These are phyloP conservation scores for Quercus glauca DNA, from an alignment of 306 rosid genomes.

Conservation along the genomic window DNA sequence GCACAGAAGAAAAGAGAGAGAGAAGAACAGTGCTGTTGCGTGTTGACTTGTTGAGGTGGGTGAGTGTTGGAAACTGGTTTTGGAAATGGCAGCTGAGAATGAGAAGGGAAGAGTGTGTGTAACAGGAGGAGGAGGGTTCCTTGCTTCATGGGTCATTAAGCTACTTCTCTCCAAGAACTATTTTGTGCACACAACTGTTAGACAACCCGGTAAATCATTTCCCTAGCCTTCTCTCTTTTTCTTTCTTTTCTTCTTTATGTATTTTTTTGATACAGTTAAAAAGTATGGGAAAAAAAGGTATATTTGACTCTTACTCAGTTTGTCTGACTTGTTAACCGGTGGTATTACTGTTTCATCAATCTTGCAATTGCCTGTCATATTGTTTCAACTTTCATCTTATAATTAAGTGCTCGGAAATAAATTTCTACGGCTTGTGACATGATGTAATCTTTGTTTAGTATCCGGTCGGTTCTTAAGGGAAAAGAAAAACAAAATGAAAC, in stretches of 20 bases:
- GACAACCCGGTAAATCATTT: conserved; percentile 45
- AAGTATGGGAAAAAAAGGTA: no score
- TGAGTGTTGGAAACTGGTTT: neutral
- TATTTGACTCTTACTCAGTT: no score
- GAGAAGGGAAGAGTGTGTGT: conserved; percentile 50
- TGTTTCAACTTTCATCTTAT: no score
- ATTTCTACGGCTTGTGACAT: no score
- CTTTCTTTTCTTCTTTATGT: neutral
- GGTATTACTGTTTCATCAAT: no score
- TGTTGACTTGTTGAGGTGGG: neutral
- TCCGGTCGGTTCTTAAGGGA: no score
- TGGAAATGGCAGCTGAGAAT: neutral
- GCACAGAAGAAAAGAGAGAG: neutral
- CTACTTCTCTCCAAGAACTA: conserved; percentile 65
- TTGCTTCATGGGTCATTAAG: conserved; percentile 67
- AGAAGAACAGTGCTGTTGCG: neutral
- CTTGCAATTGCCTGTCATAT: no score
- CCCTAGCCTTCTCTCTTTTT: neutral
- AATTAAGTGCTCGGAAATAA: no score
- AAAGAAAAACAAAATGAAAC: no score
- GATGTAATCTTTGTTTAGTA: no score
- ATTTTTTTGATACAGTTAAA: no score
- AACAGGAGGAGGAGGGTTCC: conserved; percentile 79
- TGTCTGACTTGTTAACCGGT: no score
- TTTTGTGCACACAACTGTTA: conserved; percentile 61